Evolutionary conservation across 306 rosid genomes (phyloP).

Genomic region (Rosa lucieae): DNA sequence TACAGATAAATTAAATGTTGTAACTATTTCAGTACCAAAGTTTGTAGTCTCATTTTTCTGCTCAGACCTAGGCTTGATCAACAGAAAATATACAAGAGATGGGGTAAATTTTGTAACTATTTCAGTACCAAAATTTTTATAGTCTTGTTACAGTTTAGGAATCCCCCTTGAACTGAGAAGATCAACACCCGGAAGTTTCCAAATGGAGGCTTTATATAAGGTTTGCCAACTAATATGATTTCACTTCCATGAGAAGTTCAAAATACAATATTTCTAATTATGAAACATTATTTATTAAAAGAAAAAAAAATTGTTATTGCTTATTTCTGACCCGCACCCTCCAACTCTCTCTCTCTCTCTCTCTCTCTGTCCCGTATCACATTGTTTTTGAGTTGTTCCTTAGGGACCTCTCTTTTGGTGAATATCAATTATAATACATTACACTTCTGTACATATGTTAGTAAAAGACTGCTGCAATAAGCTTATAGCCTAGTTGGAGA

Average conservation of each 20-base stretch:
- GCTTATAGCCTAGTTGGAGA: neutral
- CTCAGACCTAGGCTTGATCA: neutral
- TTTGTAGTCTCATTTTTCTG: neutral
- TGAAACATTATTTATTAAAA: neutral
- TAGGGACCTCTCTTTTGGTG: neutral
- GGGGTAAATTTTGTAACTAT: neutral
- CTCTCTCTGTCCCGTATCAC: neutral
- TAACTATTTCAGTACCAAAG: neutral
- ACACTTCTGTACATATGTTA: neutral
- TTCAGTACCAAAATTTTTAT: neutral
- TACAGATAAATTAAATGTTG: neutral
- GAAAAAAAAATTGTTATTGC: neutral
- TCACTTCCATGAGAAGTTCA: neutral
- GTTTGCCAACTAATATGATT: neutral
- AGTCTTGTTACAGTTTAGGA: neutral
- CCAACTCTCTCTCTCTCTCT: neutral
- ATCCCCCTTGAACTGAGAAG: neutral
- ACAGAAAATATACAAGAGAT: neutral
- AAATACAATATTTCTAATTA: neutral
- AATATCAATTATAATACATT: neutral
- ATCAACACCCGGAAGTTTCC: neutral
- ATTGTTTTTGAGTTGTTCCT: neutral
- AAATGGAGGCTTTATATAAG: neutral
- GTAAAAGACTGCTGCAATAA: neutral
- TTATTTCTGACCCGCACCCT: neutral